phyloP scores from a whole-genome alignment of 495 filamentous ascomycete genomes.

The Talaromyces thailandensis region DNA sequence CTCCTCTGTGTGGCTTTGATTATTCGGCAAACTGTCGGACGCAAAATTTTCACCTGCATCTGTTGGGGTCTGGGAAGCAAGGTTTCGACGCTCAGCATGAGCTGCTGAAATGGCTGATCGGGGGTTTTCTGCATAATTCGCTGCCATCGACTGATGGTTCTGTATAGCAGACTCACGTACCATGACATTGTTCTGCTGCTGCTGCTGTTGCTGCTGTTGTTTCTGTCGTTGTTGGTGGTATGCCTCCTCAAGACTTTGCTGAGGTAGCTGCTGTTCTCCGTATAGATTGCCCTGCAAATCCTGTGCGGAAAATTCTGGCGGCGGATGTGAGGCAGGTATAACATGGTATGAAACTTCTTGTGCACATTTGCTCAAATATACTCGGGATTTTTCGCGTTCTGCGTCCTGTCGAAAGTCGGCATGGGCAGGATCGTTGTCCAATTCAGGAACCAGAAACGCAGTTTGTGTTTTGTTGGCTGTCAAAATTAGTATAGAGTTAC shows the following conservation, averaged over 20 bases:
- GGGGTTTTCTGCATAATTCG: constrained; percentile 35
- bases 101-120: constrained; percentile 23
- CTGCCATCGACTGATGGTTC: constrained; percentile 36
- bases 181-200: constrained; percentile 37
- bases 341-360: constrained; percentile 49
- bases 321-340: constrained; percentile 38
- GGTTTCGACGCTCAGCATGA: constrained; percentile 17
- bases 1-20: not conserved
- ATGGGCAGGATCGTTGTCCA: constrained; percentile 42
- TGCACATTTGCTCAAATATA: constrained; percentile 45
- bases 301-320: constrained; percentile 34
- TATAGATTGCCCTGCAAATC: constrained; percentile 40
- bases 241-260: constrained; percentile 41
- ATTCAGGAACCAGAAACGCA: constrained; percentile 32
- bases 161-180: constrained; percentile 35
- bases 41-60: not conserved
- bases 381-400: constrained; percentile 41
- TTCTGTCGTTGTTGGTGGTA: constrained; percentile 38
- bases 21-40: not conserved
- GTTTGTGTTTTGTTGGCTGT: constrained; percentile 32
- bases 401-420: constrained; percentile 48
- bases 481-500: not conserved
- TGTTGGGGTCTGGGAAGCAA: constrained; percentile 6
- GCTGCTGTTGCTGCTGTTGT: constrained; percentile 28
- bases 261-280: constrained; percentile 34